A percentile compares a stretch with the other conserved stretches of the same genome.
These are phyloP conservation scores for Candida dajiaensis DNA, from an alignment of 805 yeast species.

Conservation along the genomic window DNA sequence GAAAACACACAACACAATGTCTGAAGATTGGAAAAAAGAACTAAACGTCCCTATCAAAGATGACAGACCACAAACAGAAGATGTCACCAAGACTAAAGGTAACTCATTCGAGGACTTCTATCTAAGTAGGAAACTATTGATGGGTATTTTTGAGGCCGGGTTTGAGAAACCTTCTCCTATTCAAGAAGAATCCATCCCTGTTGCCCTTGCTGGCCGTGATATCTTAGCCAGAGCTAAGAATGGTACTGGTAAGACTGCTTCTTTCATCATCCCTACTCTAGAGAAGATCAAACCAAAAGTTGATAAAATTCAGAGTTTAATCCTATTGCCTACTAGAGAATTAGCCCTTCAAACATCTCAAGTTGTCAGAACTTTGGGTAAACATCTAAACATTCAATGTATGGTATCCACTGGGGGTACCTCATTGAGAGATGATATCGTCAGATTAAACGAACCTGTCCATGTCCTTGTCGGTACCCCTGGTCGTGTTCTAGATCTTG, in stretches of 20 bases:
- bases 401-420: slow-evolving; percentile 99
- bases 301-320: slow-evolving; percentile 83
- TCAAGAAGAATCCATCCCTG: slow-evolving; percentile 95
- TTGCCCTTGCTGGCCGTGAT: slow-evolving; percentile 92
- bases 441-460: slow-evolving; percentile 88
- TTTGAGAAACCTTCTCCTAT: slow-evolving; percentile 97
- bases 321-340: slow-evolving; percentile 96
- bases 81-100: slow-evolving; percentile 88
- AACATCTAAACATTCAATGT: slow-evolving; percentile 85
- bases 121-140: slow-evolving; percentile 84
- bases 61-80: slow-evolving; percentile 94
- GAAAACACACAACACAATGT: slow-evolving; percentile 17
- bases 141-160: slow-evolving; percentile 99
- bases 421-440: slow-evolving; percentile 84
- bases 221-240: slow-evolving; percentile 96
- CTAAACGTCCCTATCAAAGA: slow-evolving; percentile 79
- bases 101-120: slow-evolving; percentile 87
- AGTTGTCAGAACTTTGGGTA: slow-evolving; percentile 92
- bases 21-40: slow-evolving; percentile 67
- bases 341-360: slow-evolving; percentile 96
- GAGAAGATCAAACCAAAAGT: slow-evolving; percentile 83
- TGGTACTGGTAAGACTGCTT: slow-evolving; percentile 98
- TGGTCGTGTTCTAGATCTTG: slow-evolving; percentile 93
- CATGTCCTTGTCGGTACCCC: slow-evolving; percentile 97
- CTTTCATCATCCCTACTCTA: slow-evolving; percentile 89